Percentiles rank a stretch among this genome's conserved stretches.
Evolutionary conservation across 2,329 filamentous ascomycete genomes (phyloP).

Genomic region (Epichloe amarillans): DNA sequence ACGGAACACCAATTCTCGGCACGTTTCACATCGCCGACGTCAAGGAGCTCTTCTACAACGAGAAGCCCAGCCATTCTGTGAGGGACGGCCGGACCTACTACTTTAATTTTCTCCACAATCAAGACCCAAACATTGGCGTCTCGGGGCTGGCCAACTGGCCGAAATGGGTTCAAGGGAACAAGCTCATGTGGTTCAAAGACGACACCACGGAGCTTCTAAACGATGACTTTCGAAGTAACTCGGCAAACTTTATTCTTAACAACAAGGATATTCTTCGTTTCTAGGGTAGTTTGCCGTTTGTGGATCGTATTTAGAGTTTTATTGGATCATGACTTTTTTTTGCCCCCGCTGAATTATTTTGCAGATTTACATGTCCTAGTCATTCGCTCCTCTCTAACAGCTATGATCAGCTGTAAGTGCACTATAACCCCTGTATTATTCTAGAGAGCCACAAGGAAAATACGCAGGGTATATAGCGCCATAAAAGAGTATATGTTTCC

Average conservation of each 20-base stretch:
- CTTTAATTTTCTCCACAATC: slow-evolving; percentile 54
- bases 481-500: too few species aligned
- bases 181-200: slow-evolving; percentile 35
- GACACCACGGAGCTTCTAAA: slow-evolving; percentile 17
- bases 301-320: too few species aligned
- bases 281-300: too few species aligned
- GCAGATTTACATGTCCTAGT: too few species aligned
- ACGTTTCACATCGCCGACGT: slow-evolving; percentile 65
- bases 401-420: too few species aligned
- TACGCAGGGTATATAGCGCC: too few species aligned
- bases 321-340: too few species aligned
- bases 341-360: too few species aligned
- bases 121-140: slow-evolving; percentile 52
- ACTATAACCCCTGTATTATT: too few species aligned
- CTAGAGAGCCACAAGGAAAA: too few species aligned
- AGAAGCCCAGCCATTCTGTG: slow-evolving; percentile 48
- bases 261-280: slow-evolving; percentile 12
- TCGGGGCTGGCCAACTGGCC: slow-evolving; percentile 27
- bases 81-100: slow-evolving; percentile 54
- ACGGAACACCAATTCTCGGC: slow-evolving; percentile 57
- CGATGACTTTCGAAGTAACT: slow-evolving; percentile 25
- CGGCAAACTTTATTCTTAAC: slow-evolving; percentile 14
- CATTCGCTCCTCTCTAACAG: too few species aligned
- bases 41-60: slow-evolving; percentile 53
- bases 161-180: slow-evolving; percentile 26